A percentile compares a stretch with the other conserved stretches of the same genome.
Conservation (phyloP, 208 protist species). For the Wallacemonas sp. region DNA sequence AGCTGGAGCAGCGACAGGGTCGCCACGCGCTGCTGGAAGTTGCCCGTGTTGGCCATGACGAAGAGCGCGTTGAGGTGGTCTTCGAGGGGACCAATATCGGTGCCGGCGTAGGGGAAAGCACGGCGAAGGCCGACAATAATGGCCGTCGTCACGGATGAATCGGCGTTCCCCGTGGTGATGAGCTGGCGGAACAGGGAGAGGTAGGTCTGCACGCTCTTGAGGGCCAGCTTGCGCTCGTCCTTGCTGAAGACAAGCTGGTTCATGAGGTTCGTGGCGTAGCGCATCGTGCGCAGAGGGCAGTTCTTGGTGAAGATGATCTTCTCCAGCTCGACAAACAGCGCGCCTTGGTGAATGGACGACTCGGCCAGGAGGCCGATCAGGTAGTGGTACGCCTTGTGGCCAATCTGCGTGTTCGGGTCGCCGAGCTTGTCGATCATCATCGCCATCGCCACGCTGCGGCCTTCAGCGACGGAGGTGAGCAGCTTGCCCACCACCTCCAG, state of each 20-base stretch:
- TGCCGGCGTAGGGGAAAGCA: constrained; percentile 90
- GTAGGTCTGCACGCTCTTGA: constrained; percentile 89
- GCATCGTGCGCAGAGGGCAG: constrained; percentile 87
- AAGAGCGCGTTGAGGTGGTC: constrained; percentile 91
- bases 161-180: constrained; percentile 53
- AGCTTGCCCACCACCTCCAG: constrained; percentile 87
- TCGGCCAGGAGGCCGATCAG: constrained; percentile 79
- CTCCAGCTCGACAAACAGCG: constrained; percentile 89
- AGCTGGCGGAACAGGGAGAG: constrained; percentile 88
- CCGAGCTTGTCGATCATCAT: constrained; percentile 93
- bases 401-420: constrained; percentile 67
- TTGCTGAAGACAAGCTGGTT: constrained; percentile 93
- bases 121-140: constrained; percentile 90
- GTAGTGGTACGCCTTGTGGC: constrained; percentile 89
- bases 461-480: constrained; percentile 81
- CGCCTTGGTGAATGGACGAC: constrained; percentile 83
- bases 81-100: constrained; percentile 76
- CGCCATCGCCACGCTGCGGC: constrained; percentile 74
- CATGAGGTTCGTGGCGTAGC: constrained; percentile 89
- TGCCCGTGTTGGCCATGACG: constrained; percentile 85
- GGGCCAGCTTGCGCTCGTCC: constrained; percentile 86
- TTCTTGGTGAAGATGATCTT: constrained; percentile 92
- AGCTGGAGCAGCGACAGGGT: constrained; percentile 89
- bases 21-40: constrained; percentile 86
- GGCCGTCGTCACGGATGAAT: constrained; percentile 88